Evolutionary conservation across 441 rosid species (phyloP).

Genomic region (Melianthus villosus): DNA sequence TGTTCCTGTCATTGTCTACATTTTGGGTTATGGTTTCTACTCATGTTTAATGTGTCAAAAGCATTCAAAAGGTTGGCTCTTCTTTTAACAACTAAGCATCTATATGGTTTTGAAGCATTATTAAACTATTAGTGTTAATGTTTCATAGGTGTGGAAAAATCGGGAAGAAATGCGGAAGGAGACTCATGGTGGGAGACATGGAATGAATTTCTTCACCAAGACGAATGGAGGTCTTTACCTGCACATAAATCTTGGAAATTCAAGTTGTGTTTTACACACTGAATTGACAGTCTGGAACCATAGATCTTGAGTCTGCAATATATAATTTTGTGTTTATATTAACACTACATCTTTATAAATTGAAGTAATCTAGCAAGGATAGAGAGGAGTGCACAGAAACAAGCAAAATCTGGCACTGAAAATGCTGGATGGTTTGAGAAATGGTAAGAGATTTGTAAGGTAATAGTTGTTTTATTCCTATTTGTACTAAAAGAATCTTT

Average conservation of each 20-base stretch:
- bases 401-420: constrained; percentile 87
- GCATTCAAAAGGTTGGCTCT: no score
- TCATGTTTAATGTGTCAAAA: no score
- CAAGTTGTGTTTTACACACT: constrained; percentile 4
- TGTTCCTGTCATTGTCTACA: background rate
- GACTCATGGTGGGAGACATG: constrained; percentile 99
- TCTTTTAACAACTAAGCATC: no score
- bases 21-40: background rate
- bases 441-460: constrained; percentile 40
- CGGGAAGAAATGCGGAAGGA: constrained; percentile 87
- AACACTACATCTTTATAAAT: constrained; percentile 5
- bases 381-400: constrained; percentile 98
- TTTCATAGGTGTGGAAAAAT: constrained; percentile 76
- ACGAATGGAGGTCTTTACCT: constrained; percentile 79
- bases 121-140: constrained; percentile 12
- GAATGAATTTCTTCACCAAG: constrained; percentile 95
- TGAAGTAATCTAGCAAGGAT: constrained; percentile 88
- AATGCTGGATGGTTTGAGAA: constrained; percentile 98
- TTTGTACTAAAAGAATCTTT: constrained; percentile 4
- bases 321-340: background rate
- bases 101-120: no score
- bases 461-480: constrained; percentile 1
- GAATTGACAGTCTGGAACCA: background rate
- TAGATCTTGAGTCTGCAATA: no score
- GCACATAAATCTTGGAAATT: constrained; percentile 1